Base-by-base conservation (phyloP, 345 rosid species). In the Euphorbia peplus region DNA sequence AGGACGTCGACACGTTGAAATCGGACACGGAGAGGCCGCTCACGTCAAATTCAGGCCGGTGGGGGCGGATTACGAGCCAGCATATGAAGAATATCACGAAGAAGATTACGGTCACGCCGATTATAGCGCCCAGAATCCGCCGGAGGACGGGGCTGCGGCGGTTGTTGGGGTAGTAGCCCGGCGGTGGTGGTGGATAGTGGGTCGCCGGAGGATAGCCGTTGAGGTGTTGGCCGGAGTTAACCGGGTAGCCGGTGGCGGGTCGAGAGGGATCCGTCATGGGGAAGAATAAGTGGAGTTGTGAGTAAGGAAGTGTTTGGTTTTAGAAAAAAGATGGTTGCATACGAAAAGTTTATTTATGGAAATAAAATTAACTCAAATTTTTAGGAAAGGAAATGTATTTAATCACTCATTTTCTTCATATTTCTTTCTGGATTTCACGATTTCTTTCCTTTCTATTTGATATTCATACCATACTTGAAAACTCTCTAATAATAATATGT, bases 11-110 rank as follows among this genome's bases (percentile, higher is more conserved):
- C 60, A 71, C 70, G 64, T 83, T 88, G 79, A 86, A 90, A 59
- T 83, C 74, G 76, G 93, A 72, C 62, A 87, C 70, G 16, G 90
- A 77, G 69, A 93, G 73, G 9, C 92, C 84, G 15, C 76, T 73
- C 42, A 93, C 29, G 37, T 39, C 48, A 75, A 87, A 83, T 29
- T 73, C 71, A 1, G 98, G 98, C 5, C 74, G 60, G 30, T 82
- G 88, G 51, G 97, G 97, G 32, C 89, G 90, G 76, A 88, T 71
- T 4, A 89, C 86, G 32, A 93, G 84, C 85, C 90, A 82, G 79
- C 71, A 70, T 67, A 88, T 86, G 81, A 92, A 72, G 70, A 88
- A 65, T 10, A 81, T 46, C 52, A 73, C 30, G 7, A 88, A 88
- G 48, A 88, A 51, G 53, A 89, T 56, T 57, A 86, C 22, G 66